Evolutionary conservation across 768 basidiomycete genomes (phyloP).

Genomic region (Boletellus sp.): DNA sequence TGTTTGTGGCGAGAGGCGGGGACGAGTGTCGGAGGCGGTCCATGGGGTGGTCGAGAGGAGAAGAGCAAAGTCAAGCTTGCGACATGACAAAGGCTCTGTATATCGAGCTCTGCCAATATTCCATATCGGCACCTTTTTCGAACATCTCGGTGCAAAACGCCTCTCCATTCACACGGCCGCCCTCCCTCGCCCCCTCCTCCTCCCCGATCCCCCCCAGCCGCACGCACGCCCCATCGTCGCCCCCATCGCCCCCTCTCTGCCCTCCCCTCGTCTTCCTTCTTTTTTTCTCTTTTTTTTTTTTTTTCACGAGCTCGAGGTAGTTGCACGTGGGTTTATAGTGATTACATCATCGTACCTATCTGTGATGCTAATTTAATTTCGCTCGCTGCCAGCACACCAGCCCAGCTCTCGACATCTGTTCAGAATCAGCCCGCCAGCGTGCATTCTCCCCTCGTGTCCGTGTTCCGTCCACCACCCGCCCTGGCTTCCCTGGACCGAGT

Average conservation of each 20-base stretch:
- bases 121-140: constrained; percentile 38
- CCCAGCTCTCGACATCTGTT: too few relatives aligned
- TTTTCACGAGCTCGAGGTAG: constrained; percentile 11
- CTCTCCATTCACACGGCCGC: constrained; percentile 29
- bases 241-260: neutral
- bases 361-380: constrained; percentile 21
- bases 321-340: constrained; percentile 21
- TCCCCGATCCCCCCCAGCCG: neutral
- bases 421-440: neutral
- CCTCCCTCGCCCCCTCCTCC: constrained; percentile 3
- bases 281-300: neutral
- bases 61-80: constrained; percentile 33
- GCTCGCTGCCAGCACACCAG: constrained; percentile 8
- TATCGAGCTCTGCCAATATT: constrained; percentile 39
- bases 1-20: constrained; percentile 8
- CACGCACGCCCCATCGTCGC: neutral
- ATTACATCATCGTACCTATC: constrained; percentile 29
- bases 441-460: constrained; percentile 22
- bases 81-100: constrained; percentile 39
- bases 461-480: neutral
- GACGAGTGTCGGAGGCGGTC: constrained; percentile 16
- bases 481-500: too few relatives aligned
- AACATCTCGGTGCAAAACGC: constrained; percentile 29
- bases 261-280: neutral
- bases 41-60: constrained; percentile 27